Evolutionary conservation across 805 yeast species (phyloP), one percentile per base, ranked within the genome.

Genomic region (Yarrowia sp.): DNA sequence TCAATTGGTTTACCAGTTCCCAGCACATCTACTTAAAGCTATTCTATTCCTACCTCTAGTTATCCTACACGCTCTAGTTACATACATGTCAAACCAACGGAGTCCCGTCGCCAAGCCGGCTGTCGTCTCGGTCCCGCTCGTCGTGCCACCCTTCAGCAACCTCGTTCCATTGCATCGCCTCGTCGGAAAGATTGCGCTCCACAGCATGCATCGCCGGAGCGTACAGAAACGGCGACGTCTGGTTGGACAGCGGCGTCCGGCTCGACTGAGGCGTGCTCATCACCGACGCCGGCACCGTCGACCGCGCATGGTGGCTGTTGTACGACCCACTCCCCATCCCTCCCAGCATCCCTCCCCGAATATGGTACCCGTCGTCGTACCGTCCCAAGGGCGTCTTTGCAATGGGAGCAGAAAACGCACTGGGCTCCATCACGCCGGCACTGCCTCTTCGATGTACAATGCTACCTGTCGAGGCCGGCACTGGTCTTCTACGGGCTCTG

Each of bases 101-200:
- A 17, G 61, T 54, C 2, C 33, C 44, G 11, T 38, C 38, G 6
- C 36, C 36, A n/a, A 26, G 26, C 14, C 41, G 4, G 26, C 16
- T 17, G 16, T 22, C 7, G 8, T 30, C 12, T 21, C 33, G n/a
- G 9, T 51, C 19, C 6, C 43, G 24, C n/a, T 52, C 43, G 17
- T 54, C 61, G 11, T 48, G 61, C 61, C 61, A 54, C 17, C 61
- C 61, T 12, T 54, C 61, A 4, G 61, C 61, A 10, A 54, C 61
- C 35, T 54, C 61, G 26, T 16, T 54, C 61, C 61, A 54, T 9
- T 54, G 61, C 61, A 54, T 36, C 61, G 61, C 61, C 19, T 54
- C 61, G 35, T 54, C 35, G 2, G 61, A 36, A 35, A 54, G 7
- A n/a, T 24, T 38, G 19, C 61, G 46, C 5, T 54, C 61, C 5